These are phyloP conservation scores for Sechiopsis laciniata DNA, from an alignment of 306 rosid species.

Conservation along the genomic window DNA sequence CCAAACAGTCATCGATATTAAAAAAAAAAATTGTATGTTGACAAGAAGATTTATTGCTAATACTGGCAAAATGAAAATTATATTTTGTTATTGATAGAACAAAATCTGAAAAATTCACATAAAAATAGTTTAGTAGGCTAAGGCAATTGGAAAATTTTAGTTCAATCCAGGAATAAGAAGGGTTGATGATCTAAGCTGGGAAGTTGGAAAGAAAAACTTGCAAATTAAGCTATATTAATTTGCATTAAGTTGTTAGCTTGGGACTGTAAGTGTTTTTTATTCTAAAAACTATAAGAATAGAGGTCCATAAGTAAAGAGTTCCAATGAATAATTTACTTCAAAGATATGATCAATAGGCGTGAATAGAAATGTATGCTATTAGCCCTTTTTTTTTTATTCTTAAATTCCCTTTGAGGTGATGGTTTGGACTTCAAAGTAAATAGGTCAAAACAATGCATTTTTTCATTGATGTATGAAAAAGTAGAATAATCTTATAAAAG, in stretches of 20 bases:
- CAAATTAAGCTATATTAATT: background rate
- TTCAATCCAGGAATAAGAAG: background rate
- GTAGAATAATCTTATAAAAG: no score
- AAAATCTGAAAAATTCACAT: background rate
- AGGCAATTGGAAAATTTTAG: background rate
- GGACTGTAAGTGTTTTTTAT: background rate
- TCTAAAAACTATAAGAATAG: background rate
- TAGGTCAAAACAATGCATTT: background rate
- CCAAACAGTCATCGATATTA: no score
- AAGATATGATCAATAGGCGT: background rate
- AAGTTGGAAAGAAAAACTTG: background rate
- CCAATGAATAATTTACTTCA: background rate
- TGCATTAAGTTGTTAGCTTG: background rate
- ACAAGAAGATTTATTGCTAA: background rate
- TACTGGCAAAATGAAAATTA: background rate
- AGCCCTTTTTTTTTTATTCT: background rate
- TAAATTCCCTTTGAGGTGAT: constrained; percentile 3
- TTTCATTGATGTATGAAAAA: background rate
- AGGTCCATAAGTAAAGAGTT: background rate
- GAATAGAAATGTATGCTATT: background rate
- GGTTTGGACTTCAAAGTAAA: background rate
- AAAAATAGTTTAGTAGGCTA: background rate
- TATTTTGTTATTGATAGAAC: background rate
- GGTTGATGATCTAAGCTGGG: background rate
- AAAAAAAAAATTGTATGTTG: background rate